Evolutionary conservation across 164 flowering plant species (phyloP).

Genomic region (Umbilicus rupestris): DNA sequence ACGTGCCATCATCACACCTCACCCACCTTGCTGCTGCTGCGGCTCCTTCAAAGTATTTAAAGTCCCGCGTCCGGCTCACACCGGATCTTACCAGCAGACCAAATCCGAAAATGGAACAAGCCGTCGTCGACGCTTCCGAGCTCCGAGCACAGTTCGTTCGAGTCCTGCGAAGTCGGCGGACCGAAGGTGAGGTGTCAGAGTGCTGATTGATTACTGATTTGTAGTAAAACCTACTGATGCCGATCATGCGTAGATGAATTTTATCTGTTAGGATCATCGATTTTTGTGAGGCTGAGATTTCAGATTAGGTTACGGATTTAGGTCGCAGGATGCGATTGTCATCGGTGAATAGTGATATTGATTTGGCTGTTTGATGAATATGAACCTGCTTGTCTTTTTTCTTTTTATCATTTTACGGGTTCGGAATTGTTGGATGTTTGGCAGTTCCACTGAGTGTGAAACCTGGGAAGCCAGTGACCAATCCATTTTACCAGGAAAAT

Average conservation of each 20-base stretch:
- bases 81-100: not conserved
- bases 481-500: conserved; percentile 59
- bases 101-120: not conserved
- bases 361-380: no score
- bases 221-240: no score
- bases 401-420: not conserved
- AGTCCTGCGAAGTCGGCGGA: not conserved
- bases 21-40: not conserved
- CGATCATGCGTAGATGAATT: no score
- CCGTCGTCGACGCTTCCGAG: not conserved
- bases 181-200: not conserved
- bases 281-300: no score
- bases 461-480: conserved; percentile 40
- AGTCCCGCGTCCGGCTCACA: not conserved
- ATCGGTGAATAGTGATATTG: no score
- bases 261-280: no score
- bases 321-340: no score
- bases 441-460: conserved; percentile 61
- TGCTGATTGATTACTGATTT: no score
- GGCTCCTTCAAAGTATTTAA: not conserved
- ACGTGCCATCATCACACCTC: not conserved
- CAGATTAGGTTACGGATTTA: no score
- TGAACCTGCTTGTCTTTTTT: not conserved
- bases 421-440: conserved; percentile 6
- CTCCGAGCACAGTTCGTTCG: not conserved